A percentile compares a stretch with the other conserved stretches of the same genome.
Conservation (phyloP, 306 rosid genomes). For the Malus sylvestris region DNA sequence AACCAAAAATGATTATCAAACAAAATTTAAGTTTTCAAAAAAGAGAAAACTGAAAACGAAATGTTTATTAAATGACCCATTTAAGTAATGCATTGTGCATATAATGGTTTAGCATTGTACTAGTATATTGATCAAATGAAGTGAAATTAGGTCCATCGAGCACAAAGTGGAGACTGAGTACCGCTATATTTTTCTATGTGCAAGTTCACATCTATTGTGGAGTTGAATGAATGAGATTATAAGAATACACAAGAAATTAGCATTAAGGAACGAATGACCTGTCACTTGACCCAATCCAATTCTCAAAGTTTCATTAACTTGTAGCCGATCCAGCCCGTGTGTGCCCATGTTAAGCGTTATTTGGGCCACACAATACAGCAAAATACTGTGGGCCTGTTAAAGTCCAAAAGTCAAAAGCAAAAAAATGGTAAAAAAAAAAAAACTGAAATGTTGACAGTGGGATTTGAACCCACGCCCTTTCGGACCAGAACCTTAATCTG, state of each 20-base stretch:
- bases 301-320: not conserved
- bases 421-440: not conserved
- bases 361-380: not conserved
- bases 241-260: not conserved
- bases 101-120: too few species aligned
- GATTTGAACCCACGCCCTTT: slow-evolving; percentile 25
- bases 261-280: too few species aligned
- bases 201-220: not conserved
- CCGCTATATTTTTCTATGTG: too few species aligned
- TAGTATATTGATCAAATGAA: too few species aligned
- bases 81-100: too few species aligned
- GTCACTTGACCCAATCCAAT: not conserved
- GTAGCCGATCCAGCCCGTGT: not conserved
- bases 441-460: slow-evolving; percentile 1
- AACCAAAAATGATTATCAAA: too few species aligned
- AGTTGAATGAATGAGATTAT: not conserved
- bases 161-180: too few species aligned
- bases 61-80: too few species aligned
- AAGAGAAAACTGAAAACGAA: too few species aligned
- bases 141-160: too few species aligned
- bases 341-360: not conserved
- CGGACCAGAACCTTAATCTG: slow-evolving; percentile 23
- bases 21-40: too few species aligned
- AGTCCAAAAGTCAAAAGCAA: not conserved
- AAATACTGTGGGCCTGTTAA: not conserved